Percentiles rank a stretch among this genome's conserved stretches.
These are phyloP conservation scores for Cylindrotheca fusiformis DNA, from an alignment of 108 stramenopile genomes.

Conservation along the genomic window DNA sequence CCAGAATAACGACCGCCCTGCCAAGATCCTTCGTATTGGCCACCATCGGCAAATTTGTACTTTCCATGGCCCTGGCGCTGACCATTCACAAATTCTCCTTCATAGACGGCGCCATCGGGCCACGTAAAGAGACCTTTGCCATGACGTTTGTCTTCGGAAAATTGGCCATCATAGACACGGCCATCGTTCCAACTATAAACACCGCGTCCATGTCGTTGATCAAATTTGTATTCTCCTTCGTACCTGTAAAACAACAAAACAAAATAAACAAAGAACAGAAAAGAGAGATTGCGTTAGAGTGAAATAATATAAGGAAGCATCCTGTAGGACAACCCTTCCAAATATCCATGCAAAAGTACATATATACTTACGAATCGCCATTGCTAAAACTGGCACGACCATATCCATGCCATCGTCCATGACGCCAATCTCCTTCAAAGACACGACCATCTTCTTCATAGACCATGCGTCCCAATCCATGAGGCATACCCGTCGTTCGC, in stretches of 20 bases:
- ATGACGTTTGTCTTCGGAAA: conserved; percentile 64
- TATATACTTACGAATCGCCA: conserved; percentile 29
- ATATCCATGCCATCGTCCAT: conserved; percentile 62
- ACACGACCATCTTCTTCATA: conserved; percentile 53
- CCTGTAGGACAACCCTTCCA: no score
- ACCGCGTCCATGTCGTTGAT: conserved; percentile 65
- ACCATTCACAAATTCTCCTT: conserved; percentile 55
- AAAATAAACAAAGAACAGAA: no score
- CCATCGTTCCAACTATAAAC: conserved; percentile 61
- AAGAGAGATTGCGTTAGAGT: not conserved
- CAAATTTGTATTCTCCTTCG: conserved; percentile 59
- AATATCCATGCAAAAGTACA: no score
- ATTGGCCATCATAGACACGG: conserved; percentile 70
- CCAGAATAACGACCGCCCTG: conserved; percentile 54
- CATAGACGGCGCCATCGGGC: conserved; percentile 63
- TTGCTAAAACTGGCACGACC: conserved; percentile 48
- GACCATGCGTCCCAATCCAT: conserved; percentile 65
- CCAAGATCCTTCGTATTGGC: conserved; percentile 56
- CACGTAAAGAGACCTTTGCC: conserved; percentile 71
- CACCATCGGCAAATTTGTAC: conserved; percentile 56
- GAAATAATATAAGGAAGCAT: no score
- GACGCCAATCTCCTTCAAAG: conserved; percentile 55
- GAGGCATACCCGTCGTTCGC: conserved; percentile 67
- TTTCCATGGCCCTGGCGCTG: conserved; percentile 56
- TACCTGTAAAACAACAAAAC: conserved; percentile 30